Evolutionary conservation across 129 eudicot species (phyloP).

Genomic region (Oenanthe sinensis): DNA sequence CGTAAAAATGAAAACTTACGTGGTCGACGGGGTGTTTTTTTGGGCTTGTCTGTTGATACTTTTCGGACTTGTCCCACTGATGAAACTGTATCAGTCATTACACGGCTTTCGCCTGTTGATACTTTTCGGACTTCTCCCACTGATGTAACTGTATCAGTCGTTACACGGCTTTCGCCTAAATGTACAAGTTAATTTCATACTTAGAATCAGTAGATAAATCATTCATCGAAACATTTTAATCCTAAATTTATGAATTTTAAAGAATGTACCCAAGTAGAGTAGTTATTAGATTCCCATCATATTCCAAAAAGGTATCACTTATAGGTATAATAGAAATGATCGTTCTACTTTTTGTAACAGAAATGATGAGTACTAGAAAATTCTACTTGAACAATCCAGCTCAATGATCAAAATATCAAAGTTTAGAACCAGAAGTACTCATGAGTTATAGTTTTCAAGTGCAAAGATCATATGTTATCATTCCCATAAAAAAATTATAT

Average conservation of each 20-base stretch:
- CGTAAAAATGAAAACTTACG: constrained; percentile 42
- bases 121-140: constrained; percentile 17
- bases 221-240: neutral
- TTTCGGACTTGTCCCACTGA: constrained; percentile 22
- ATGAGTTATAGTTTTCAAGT: neutral
- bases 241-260: neutral
- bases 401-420: neutral
- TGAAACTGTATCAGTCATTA: constrained; percentile 21
- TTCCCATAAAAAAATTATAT: neutral
- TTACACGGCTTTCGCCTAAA: constrained; percentile 21
- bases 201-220: neutral
- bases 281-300: neutral
- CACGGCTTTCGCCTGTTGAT: constrained; percentile 17
- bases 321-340: neutral
- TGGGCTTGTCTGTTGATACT: constrained; percentile 27
- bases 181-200: neutral
- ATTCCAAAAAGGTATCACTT: neutral
- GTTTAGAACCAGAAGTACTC: neutral
- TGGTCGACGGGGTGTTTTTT: constrained; percentile 42
- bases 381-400: neutral
- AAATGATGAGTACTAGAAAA: neutral
- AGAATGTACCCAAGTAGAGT: neutral
- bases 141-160: constrained; percentile 23
- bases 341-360: neutral
- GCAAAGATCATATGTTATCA: neutral